These are phyloP conservation scores for Fonsecaea multimorphosa DNA, from an alignment of 2,329 filamentous ascomycete genomes.

Conservation along the genomic window DNA sequence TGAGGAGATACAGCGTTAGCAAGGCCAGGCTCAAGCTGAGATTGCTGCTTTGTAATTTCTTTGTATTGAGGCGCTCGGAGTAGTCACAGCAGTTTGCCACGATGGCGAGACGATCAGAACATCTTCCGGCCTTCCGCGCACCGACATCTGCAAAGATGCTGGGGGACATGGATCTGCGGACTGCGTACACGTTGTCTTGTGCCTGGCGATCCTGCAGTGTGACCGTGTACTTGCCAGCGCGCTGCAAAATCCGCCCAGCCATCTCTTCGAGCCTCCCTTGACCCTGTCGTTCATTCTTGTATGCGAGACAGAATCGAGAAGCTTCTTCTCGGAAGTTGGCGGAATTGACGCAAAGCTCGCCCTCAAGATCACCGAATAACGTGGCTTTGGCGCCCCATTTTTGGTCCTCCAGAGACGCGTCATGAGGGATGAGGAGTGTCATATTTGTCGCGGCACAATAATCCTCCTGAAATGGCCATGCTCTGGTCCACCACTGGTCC, in stretches of 20 bases:
- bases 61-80: neutral
- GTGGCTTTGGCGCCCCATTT: neutral
- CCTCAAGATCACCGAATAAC: slow-evolving; percentile 5
- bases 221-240: neutral
- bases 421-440: neutral
- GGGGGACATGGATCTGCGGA: slow-evolving; percentile 6
- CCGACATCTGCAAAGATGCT: slow-evolving; percentile 16
- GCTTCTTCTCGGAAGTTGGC: slow-evolving; percentile 9
- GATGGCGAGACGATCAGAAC: slow-evolving; percentile 11
- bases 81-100: slow-evolving; percentile 17
- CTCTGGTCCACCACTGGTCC: slow-evolving; percentile 16
- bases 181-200: neutral
- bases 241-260: neutral
- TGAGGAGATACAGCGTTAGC: slow-evolving; percentile 9
- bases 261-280: neutral
- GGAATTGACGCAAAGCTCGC: slow-evolving; percentile 8
- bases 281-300: neutral
- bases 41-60: neutral
- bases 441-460: slow-evolving; percentile 10
- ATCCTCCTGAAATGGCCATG: slow-evolving; percentile 20
- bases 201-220: neutral
- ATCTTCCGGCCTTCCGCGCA: neutral
- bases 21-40: slow-evolving; percentile 16
- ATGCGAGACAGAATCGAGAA: slow-evolving; percentile 7
- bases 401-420: neutral